A percentile compares a stretch with the other conserved stretches of the same genome.
phyloP scores from a whole-genome alignment of 805 yeast species.

The Maudiozyma turicensis region DNA sequence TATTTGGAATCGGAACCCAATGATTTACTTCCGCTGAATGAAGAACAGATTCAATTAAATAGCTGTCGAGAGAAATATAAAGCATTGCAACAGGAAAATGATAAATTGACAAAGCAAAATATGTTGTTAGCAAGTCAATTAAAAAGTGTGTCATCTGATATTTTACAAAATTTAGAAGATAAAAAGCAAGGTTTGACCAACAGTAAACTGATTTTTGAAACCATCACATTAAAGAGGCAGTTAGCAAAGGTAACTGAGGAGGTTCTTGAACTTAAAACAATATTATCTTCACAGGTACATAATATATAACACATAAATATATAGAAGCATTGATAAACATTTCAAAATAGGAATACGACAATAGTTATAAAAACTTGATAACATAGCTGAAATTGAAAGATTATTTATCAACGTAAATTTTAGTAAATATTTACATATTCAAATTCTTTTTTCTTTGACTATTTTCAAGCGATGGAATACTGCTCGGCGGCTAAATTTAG shows the following conservation, averaged over 20 bases:
- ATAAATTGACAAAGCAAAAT: neutral
- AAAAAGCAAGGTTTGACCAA: neutral
- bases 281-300: neutral
- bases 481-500: too few relatives aligned
- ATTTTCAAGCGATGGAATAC: too few relatives aligned
- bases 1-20: neutral
- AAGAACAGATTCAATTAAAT: too few relatives aligned
- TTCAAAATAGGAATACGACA: slow-evolving; percentile 8
- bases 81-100: neutral
- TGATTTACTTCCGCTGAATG: too few relatives aligned
- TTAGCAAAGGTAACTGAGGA: neutral
- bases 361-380: too few relatives aligned
- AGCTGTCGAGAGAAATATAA: neutral
- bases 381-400: too few relatives aligned
- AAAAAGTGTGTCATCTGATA: neutral
- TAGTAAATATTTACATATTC: too few relatives aligned
- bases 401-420: too few relatives aligned
- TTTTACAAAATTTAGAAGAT: neutral
- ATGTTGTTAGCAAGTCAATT: neutral
- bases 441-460: too few relatives aligned
- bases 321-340: neutral
- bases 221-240: neutral
- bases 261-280: neutral
- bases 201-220: neutral
- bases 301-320: neutral